Base-by-base conservation (phyloP, 768 basidiomycete species). In the Lyophyllum atratum region DNA sequence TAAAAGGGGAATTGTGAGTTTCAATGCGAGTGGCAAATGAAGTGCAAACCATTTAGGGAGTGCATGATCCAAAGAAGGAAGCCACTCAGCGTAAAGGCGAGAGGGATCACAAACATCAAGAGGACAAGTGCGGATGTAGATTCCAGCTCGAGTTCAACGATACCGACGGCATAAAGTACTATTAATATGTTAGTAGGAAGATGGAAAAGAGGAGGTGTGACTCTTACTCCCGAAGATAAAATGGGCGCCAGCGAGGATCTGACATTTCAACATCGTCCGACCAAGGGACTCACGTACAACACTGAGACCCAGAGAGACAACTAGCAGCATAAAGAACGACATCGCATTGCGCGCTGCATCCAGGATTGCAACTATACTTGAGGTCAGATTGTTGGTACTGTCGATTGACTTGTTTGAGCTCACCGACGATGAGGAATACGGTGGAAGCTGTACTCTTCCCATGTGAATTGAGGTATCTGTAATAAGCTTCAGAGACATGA, bases 1-100 rank as follows among this genome's bases (percentile, higher is more conserved):
- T 92, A 67, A 49, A 11, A 47, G 12, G 24, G 39, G 33, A 37
- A 40, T 43, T 62, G 43, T 33, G 28, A 45, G 33, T 4, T 37
- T 9, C 39, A 28, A 11, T 17, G 11, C 33, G 45, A 2, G 26
- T 55, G 6, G 17, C 22, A 46, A n/a, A 48, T 39, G 29, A n/a
- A 33, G 12, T 47, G 19, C n/a, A 71, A 59, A 93, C 93, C 87
- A 65, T 93, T 95, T 48, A 97, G 76, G 11, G 91, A 84, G 69
- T 95, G 89, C 76, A 96, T 84, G 50, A 96, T 98, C 96, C 96
- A 98, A 61, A 96, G 80, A 24, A 99, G 81, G 79, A 98, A 99
- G 1, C 89, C 88, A 55, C 94, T 96, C n/a, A 99, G 80, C 1
- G 94, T 95, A 73, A 98, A 90, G 1, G 96, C 92, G 48, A 99